Conservation (phyloP, 768 basidiomycete species). For the Calocybe indica region DNA sequence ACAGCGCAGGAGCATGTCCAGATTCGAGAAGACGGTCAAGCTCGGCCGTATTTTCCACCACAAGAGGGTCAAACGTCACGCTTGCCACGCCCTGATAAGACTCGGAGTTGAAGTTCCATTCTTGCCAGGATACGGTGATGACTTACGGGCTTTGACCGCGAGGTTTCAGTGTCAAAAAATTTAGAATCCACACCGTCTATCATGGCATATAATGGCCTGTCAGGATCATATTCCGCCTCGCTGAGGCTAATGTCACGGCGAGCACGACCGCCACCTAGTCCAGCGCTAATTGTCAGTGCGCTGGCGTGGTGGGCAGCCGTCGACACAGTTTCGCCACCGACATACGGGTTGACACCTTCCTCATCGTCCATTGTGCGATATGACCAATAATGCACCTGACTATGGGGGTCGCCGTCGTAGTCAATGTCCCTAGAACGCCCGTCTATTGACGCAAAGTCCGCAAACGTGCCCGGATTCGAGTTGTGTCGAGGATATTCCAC, state of each 20-base stretch:
- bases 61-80: constrained; percentile 46
- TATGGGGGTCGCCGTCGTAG: constrained; percentile 20
- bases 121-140: background rate
- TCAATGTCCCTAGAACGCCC: constrained; percentile 51
- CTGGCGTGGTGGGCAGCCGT: constrained; percentile 90
- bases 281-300: constrained; percentile 80
- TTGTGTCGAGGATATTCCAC: constrained; percentile 73
- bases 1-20: constrained; percentile 33
- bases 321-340: constrained; percentile 64
- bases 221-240: constrained; percentile 83
- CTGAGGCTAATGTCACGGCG: constrained; percentile 56
- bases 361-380: constrained; percentile 54
- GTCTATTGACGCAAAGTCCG: constrained; percentile 58
- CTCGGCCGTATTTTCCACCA: constrained; percentile 58
- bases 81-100: constrained; percentile 21
- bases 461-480: constrained; percentile 49
- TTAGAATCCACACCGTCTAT: constrained; percentile 57
- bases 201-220: constrained; percentile 69
- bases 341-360: constrained; percentile 62
- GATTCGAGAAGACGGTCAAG: constrained; percentile 56
- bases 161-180: constrained; percentile 49
- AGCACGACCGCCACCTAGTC: constrained; percentile 47
- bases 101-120: background rate
- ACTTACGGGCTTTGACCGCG: constrained; percentile 44
- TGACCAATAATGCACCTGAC: constrained; percentile 50